Evolutionary conservation across 371 early-diverging fungal species (phyloP).

Genomic region (Chytridiales sp.): DNA sequence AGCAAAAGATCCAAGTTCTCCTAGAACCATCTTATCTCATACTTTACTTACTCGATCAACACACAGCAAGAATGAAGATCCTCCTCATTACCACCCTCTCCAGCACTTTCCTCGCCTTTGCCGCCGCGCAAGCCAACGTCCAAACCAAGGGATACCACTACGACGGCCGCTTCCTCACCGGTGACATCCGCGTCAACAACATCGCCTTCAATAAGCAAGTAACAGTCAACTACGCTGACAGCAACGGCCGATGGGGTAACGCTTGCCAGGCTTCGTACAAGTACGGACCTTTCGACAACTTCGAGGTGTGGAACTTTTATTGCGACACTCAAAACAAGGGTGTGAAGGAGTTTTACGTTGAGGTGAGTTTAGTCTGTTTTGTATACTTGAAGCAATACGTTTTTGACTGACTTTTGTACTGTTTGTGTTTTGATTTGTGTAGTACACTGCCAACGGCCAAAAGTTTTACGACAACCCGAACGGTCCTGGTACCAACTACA

Average conservation of each 20-base stretch:
- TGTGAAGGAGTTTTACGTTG: conserved; percentile 43
- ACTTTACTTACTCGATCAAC: too few relatives aligned
- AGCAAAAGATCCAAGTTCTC: too few relatives aligned
- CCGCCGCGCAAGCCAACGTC: too few relatives aligned
- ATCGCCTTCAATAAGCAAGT: conserved; percentile 15
- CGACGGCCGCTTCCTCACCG: too few relatives aligned
- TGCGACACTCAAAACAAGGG: conserved; percentile 28
- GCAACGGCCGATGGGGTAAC: not conserved
- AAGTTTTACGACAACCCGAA: too few relatives aligned
- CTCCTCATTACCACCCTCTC: too few relatives aligned
- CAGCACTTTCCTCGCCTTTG: too few relatives aligned
- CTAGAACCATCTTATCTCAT: too few relatives aligned
- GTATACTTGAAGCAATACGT: conserved; percentile 46
- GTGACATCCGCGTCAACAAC: too few relatives aligned
- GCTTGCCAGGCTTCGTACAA: conserved; percentile 7
- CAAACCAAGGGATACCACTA: too few relatives aligned
- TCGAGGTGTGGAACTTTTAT: conserved; percentile 40
- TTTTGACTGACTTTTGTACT: not conserved
- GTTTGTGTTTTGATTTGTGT: not conserved
- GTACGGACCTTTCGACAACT: conserved; percentile 5
- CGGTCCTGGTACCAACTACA: too few relatives aligned
- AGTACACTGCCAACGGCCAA: not conserved
- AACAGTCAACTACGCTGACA: conserved; percentile 1
- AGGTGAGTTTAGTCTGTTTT: conserved; percentile 38
- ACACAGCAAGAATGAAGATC: too few relatives aligned